These are phyloP conservation scores for Scheffersomyces segobiensis DNA, from an alignment of 1,139 yeast genomes.

Conservation along the genomic window DNA sequence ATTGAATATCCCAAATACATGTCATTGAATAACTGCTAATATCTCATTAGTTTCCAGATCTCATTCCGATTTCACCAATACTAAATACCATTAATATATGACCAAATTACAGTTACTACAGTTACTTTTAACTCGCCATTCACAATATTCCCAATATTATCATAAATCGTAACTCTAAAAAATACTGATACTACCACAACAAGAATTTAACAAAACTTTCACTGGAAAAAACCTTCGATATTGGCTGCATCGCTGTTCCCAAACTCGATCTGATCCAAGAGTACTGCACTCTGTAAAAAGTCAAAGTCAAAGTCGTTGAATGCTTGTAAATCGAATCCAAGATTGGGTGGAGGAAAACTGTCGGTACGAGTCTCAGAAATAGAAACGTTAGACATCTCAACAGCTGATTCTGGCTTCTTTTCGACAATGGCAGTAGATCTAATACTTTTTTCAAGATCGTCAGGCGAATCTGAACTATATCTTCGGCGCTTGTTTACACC, in stretches of 20 bases:
- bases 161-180: neutral
- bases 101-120: neutral
- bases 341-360: conserved; percentile 1
- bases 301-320: conserved; percentile 33
- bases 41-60: neutral
- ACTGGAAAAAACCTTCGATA: conserved; percentile 14
- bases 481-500: conserved; percentile 9
- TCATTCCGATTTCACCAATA: neutral
- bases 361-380: neutral
- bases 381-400: neutral
- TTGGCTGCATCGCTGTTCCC: conserved; percentile 11
- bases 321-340: conserved; percentile 8
- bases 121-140: neutral
- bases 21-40: too few species aligned
- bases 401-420: neutral
- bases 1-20: too few species aligned
- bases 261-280: conserved; percentile 19
- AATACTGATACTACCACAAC: neutral
- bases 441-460: neutral
- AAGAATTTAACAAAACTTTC: neutral
- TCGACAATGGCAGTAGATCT: neutral
- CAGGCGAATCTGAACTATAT: neutral
- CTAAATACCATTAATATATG: too few species aligned
- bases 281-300: conserved; percentile 30
- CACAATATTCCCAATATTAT: too few species aligned